A percentile compares a stretch with the other conserved stretches of the same genome.
These are phyloP conservation scores for Casuarina cunninghamiana DNA, from an alignment of 306 rosid species.

Conservation along the genomic window DNA sequence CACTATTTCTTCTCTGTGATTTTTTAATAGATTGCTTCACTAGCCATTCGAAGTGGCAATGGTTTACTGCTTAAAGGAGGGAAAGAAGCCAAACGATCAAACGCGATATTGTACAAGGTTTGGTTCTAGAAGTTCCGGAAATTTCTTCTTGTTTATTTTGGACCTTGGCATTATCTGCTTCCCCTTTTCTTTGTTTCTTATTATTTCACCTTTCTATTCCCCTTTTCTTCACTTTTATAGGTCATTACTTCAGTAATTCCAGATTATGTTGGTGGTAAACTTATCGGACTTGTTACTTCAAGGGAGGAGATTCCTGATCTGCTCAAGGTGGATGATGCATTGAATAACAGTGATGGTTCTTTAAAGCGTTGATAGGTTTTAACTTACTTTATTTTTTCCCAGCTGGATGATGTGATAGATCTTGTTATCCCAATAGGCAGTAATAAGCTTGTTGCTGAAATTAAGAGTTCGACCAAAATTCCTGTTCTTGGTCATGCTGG, in stretches of 20 bases:
- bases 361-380: constrained; percentile 10
- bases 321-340: constrained; percentile 60
- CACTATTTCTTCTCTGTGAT: constrained; percentile 14
- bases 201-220: constrained; percentile 10
- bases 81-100: constrained; percentile 82
- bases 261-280: constrained; percentile 59
- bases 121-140: constrained; percentile 21
- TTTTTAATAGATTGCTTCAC: constrained; percentile 68
- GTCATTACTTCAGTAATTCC: constrained; percentile 78
- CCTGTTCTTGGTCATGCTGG: constrained; percentile 97
- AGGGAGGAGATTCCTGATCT: constrained; percentile 89
- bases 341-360: constrained; percentile 8
- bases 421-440: constrained; percentile 98
- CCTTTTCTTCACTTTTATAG: constrained; percentile 40
- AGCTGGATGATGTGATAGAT: constrained; percentile 96
- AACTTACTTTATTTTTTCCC: constrained; percentile 34
- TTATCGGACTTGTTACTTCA: constrained; percentile 85
- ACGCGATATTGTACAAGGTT: constrained; percentile 81
- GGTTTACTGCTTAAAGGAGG: constrained; percentile 96
- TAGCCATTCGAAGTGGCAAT: constrained; percentile 91
- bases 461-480: constrained; percentile 85
- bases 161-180: not conserved
- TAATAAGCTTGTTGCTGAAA: constrained; percentile 79
- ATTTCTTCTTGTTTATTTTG: constrained; percentile 14
- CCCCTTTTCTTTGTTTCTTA: constrained; percentile 5